phyloP scores from a whole-genome alignment of 257 asterid genomes.

The Linderniella brevidens region DNA sequence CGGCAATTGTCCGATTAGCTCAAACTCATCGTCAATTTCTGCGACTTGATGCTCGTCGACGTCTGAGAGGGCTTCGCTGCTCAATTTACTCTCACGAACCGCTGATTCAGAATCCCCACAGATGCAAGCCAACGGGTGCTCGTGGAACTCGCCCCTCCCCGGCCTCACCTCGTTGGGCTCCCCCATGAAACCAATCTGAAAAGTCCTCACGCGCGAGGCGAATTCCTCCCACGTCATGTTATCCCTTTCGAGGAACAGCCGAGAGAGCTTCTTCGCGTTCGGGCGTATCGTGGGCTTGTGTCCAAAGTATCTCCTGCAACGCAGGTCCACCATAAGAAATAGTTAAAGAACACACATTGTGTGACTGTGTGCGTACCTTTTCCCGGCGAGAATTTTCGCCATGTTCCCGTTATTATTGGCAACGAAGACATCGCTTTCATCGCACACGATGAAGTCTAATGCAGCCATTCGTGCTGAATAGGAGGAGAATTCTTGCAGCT shows the following conservation, averaged over 20 bases:
- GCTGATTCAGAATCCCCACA: conserved; percentile 53
- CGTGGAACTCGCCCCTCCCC: conserved; percentile 91
- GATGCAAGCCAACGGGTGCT: conserved; percentile 82
- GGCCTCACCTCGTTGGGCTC: conserved; percentile 81
- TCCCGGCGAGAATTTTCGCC: conserved; percentile 93
- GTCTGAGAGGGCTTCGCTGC: too few relatives aligned
- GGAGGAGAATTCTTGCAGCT: conserved; percentile 50
- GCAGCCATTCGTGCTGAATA: conserved; percentile 97
- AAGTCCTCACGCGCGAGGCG: conserved; percentile 26
- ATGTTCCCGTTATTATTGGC: conserved; percentile 96
- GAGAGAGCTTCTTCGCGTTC: conserved; percentile 64
- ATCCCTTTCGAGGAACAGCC: conserved; percentile 37
- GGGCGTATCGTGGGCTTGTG: conserved; percentile 96
- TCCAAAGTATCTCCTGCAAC: conserved; percentile 87
- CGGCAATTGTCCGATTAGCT: too few relatives aligned
- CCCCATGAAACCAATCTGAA: conserved; percentile 87
- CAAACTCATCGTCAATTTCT: too few relatives aligned
- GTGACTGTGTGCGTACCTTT: conserved; percentile 35
- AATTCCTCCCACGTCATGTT: conserved; percentile 75
- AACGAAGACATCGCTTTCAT: conserved; percentile 90
- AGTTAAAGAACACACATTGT: conserved; percentile 3
- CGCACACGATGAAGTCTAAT: conserved; percentile 77
- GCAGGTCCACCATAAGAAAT: too few relatives aligned
- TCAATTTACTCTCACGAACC: too few relatives aligned
- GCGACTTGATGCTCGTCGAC: too few relatives aligned